phyloP scores from a whole-genome alignment of 169 alveolate genomes.

The Plasmodium blacklocki region DNA sequence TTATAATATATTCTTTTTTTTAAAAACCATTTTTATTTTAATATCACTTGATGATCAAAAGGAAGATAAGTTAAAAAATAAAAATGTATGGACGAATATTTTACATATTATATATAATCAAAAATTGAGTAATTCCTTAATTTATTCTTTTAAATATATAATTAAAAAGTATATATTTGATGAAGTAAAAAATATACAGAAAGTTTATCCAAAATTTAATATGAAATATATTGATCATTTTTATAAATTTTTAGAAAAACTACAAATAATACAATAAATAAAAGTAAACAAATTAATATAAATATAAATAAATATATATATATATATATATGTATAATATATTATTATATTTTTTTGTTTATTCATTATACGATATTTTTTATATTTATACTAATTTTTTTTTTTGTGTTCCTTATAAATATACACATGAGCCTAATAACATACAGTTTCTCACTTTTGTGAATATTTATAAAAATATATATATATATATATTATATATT shows the following conservation, averaged over 20 bases:
- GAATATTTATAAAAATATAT: too few species aligned
- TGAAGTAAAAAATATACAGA: conserved; percentile 35
- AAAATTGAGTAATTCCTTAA: conserved; percentile 4
- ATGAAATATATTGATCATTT: conserved; percentile 42
- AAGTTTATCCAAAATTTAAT: conserved; percentile 55
- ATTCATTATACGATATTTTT: neutral
- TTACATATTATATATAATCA: conserved; percentile 10
- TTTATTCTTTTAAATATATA: conserved; percentile 40
- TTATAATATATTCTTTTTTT: conserved; percentile 31
- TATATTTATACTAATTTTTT: neutral
- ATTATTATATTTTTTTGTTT: neutral
- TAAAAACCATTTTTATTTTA: conserved; percentile 65
- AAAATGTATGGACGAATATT: conserved; percentile 31
- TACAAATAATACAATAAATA: neutral
- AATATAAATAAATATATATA: too few species aligned
- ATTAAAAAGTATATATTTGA: conserved; percentile 68
- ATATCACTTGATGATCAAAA: conserved; percentile 28
- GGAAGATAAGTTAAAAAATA: conserved; percentile 6
- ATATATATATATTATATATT: too few species aligned
- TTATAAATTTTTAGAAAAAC: conserved; percentile 19
- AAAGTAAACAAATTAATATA: neutral
- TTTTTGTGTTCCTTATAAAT: conserved; percentile 2
- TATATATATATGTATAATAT: neutral
- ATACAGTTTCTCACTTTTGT: too few species aligned
- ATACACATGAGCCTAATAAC: neutral